These are phyloP conservation scores for Thielaviopsis populi DNA, from an alignment of 2,329 filamentous ascomycete species.

Conservation along the genomic window DNA sequence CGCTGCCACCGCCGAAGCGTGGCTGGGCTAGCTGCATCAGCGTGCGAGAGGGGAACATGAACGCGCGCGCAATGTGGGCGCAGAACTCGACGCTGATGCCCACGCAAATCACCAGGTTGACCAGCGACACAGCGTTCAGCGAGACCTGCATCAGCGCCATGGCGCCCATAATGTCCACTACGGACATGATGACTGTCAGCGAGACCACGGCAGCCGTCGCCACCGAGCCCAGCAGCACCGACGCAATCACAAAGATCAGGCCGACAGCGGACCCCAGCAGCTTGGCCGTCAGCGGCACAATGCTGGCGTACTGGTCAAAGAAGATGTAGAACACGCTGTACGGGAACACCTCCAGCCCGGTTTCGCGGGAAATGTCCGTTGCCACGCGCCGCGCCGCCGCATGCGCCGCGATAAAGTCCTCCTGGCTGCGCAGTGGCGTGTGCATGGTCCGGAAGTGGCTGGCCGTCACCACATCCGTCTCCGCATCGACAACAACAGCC, in stretches of 20 bases:
- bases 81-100: constrained; percentile 97
- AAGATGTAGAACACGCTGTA: constrained; percentile 98
- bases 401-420: constrained; percentile 87
- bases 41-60: constrained; percentile 75
- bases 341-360: constrained; percentile 74
- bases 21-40: constrained; percentile 48
- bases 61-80: constrained; percentile 87
- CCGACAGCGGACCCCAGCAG: constrained; percentile 71
- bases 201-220: constrained; percentile 71
- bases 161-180: constrained; percentile 84
- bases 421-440: constrained; percentile 70
- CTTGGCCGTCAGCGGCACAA: constrained; percentile 62
- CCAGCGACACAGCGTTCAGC: constrained; percentile 85
- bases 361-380: constrained; percentile 52
- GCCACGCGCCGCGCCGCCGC: constrained; percentile 79
- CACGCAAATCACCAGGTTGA: constrained; percentile 93
- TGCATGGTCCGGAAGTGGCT: constrained; percentile 89
- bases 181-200: constrained; percentile 78
- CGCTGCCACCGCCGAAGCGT: constrained; percentile 36
- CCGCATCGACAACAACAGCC: constrained; percentile 62
- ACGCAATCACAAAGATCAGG: constrained; percentile 71
- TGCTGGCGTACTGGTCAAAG: constrained; percentile 90
- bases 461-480: constrained; percentile 53
- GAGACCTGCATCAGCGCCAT: constrained; percentile 85
- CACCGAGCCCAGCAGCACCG: constrained; percentile 68